Evolutionary conservation across 2,329 filamentous ascomycete species (phyloP), one percentile per base, ranked within the genome.

Genomic region (Cercospora berteroae): DNA sequence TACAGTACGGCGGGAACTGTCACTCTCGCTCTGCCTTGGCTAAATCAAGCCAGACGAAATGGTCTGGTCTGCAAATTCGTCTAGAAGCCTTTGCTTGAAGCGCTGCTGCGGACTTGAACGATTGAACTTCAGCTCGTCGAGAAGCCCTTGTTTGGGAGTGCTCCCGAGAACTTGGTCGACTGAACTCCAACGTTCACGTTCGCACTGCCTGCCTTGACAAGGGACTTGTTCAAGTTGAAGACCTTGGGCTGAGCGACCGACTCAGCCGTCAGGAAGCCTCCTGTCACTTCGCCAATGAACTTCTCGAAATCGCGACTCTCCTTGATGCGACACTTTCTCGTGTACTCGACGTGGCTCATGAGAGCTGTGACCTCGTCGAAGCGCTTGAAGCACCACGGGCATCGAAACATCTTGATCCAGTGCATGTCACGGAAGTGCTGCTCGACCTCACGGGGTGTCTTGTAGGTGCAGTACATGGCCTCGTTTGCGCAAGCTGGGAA

Each of bases 401-500:
- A 83, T 31, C 76, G 77, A 65, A 78, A 79, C 56, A 75, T 73
- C 1, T 71, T 73, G 25, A 78, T 75, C 23, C 76, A 77, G 67
- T 83, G 81, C 1, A 72, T 70, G 1, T 69, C 59, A n/a, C 74
- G 70, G 66, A 83, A 79, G 71, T 73, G 71, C 10, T 66, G 23
- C 25, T 70, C 42, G 18, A 73, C 60, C 12, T 72, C 70, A 5
- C 62, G 60, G 33, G 74, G 73, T 6, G 81, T 75, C n/a, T 79
- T 75, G 62, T 56, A 66, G 65, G 67, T 66, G 72, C 77, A 3
- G 31, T 73, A 36, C 55, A 58, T 58, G 29, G 27, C 29, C 29
- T 77, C 75, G 36, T 74, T 55, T 12, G 79, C 77, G 81, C 88
- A 90, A 6, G 75, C 71, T 1, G 71, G 69, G 63, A 85, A 82